A percentile compares a stretch with the other conserved stretches of the same genome.
Conservation (phyloP, 805 yeast species). For the Pichia cabralensis region DNA sequence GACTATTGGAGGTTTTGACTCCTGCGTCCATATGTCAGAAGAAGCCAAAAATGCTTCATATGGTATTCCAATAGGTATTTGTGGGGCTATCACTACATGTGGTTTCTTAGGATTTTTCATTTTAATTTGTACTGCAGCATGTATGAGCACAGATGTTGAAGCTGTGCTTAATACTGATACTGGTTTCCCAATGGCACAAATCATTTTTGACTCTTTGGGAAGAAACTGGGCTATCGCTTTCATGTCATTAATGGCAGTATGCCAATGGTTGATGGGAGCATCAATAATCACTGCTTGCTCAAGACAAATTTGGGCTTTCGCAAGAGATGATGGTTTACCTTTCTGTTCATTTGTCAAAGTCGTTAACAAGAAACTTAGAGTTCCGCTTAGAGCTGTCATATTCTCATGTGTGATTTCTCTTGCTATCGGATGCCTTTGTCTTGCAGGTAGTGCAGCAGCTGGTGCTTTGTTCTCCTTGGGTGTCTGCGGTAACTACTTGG, state of each 20-base stretch:
- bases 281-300: slow-evolving; percentile 53
- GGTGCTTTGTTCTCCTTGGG: slow-evolving; percentile 55
- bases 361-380: slow-evolving; percentile 41
- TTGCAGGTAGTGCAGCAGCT: slow-evolving; percentile 49
- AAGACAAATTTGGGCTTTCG: slow-evolving; percentile 66
- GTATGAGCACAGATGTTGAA: slow-evolving; percentile 36
- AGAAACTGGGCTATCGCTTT: slow-evolving; percentile 54
- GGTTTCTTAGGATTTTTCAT: slow-evolving; percentile 49
- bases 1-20: slow-evolving; percentile 67
- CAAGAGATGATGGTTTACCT: slow-evolving; percentile 68
- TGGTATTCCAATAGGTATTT: slow-evolving; percentile 55
- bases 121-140: slow-evolving; percentile 41
- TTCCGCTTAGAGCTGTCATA: slow-evolving; percentile 52
- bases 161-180: slow-evolving; percentile 33
- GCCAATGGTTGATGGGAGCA: slow-evolving; percentile 58
- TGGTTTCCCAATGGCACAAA: slow-evolving; percentile 57
- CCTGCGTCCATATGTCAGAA: slow-evolving; percentile 62
- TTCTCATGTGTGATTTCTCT: slow-evolving; percentile 40
- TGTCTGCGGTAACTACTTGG: slow-evolving; percentile 47
- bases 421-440: slow-evolving; percentile 42
- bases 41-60: slow-evolving; percentile 53
- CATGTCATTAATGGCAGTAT: slow-evolving; percentile 45
- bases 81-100: slow-evolving; percentile 45
- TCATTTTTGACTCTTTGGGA: slow-evolving; percentile 50
- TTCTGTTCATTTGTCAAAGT: slow-evolving; percentile 41